Base-by-base conservation (phyloP, 1,139 yeast genomes). In the Geotrichum carabidarum region DNA sequence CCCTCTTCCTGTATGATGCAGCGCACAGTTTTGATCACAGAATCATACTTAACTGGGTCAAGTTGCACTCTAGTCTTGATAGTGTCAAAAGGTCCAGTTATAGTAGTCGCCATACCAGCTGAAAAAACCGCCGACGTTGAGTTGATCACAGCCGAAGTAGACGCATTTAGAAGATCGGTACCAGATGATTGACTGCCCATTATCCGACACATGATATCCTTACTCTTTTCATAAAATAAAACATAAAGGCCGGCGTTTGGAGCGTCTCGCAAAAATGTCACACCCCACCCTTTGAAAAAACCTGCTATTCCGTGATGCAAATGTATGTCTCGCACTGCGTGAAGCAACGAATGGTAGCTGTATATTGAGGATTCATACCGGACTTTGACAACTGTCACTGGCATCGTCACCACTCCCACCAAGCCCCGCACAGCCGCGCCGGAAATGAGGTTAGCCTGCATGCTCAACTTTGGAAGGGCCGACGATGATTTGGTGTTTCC, bases 161-260 rank as follows among this genome's bases (percentile, higher is more conserved):
- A 72, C 9, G 74, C 66, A 37, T 69, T 58, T 15, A 53, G 43
- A 9, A 53, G 36, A 12, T 42, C 36, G 14, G 8, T 17, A 12
- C n/a, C 8, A 27, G 17, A 14, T 8, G 42, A n/a, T 3, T 36
- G 36, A 12, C 15, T 17, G 3, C 55, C 51, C 57, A 54, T 8
- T 62, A 61, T 38, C 44, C 60, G 58, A 50, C 51, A 65, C 32
- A 82, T 57, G 14, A 72, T 62, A 18, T 73, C 72, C 63, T 91
- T 91, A 62, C 83, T 77, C 55, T 82, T 78, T 68, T 91, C 97
- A 68, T 91, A 91, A 58, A 89, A 79, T 48, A 90, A 72, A 35
- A 93, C 91, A 65, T 93, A 93, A 7, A 93, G 68, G 1, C 99
- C 99, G 2, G 99, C 97, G 68, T 93, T 88, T 0, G 99, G 99